Evolutionary conservation across 345 rosid genomes (phyloP).

Genomic region (Rhodomyrtus tomentosa): DNA sequence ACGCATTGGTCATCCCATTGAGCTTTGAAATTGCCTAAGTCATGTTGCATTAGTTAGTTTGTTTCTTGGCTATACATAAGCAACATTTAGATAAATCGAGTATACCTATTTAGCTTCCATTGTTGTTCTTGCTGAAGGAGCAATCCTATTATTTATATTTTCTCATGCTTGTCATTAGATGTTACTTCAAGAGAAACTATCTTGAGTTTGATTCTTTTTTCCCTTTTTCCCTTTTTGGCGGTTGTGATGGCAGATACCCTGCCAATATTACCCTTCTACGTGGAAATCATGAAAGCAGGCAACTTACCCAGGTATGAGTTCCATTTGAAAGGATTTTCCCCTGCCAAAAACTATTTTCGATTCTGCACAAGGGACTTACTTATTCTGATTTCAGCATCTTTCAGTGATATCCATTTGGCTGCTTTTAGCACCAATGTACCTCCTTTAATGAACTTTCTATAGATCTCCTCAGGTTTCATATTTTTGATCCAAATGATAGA

Average conservation of each 20-base stretch:
- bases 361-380: not conserved
- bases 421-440: not conserved
- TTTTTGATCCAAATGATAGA: not conserved
- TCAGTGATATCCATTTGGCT: not conserved
- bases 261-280: constrained; percentile 97
- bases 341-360: not conserved
- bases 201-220: not conserved
- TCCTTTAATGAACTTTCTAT: not conserved
- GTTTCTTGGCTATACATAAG: not conserved
- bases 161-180: not conserved
- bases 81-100: not conserved
- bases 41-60: not conserved
- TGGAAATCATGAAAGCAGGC: constrained; percentile 99
- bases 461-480: not conserved
- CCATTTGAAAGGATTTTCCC: not conserved
- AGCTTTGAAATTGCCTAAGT: not conserved
- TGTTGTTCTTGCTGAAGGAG: not conserved
- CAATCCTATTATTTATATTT: not conserved
- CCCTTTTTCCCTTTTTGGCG: not conserved
- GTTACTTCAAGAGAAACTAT: not conserved
- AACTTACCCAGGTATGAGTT: constrained; percentile 83
- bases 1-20: not conserved
- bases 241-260: constrained; percentile 54
- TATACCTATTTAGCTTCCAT: not conserved
- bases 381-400: not conserved